phyloP scores from a whole-genome alignment of 2,329 filamentous ascomycete genomes.

The Alternaria dauci region DNA sequence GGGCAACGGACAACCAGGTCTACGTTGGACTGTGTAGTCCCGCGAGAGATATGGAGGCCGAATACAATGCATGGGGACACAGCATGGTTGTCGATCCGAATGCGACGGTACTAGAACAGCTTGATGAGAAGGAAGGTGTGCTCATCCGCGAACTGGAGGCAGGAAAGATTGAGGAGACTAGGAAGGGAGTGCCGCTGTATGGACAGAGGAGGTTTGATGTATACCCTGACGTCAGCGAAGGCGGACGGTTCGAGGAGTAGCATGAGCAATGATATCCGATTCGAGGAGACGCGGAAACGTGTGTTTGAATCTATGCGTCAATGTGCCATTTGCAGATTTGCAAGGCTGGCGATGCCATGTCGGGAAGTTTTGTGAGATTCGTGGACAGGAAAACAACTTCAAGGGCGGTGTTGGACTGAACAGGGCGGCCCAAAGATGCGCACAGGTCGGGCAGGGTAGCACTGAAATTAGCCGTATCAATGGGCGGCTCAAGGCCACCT shows the following conservation, averaged over 20 bases:
- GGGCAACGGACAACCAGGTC: constrained; percentile 92
- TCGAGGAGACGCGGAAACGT: background rate
- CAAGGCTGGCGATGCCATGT: no score
- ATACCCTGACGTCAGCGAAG: constrained; percentile 85
- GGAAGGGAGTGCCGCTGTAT: constrained; percentile 81
- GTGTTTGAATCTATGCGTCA: background rate
- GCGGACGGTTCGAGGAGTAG: constrained; percentile 56
- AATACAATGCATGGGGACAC: constrained; percentile 92
- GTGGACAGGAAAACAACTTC: background rate
- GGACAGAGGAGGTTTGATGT: constrained; percentile 92
- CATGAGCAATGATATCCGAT: background rate
- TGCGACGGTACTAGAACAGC: constrained; percentile 80
- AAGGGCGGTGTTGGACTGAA: background rate
- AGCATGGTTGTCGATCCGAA: constrained; percentile 88
- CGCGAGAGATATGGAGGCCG: constrained; percentile 77
- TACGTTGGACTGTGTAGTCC: constrained; percentile 95
- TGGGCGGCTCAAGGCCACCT: background rate
- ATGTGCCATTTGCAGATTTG: background rate
- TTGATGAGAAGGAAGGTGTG: constrained; percentile 79
- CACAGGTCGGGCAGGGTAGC: background rate
- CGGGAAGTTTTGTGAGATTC: background rate
- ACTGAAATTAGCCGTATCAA: constrained; percentile 2
- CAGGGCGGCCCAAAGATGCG: background rate
- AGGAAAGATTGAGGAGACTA: constrained; percentile 52
- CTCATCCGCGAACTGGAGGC: constrained; percentile 67